Conservation (phyloP, 495 filamentous ascomycete genomes). For the Penicillium taxi region DNA sequence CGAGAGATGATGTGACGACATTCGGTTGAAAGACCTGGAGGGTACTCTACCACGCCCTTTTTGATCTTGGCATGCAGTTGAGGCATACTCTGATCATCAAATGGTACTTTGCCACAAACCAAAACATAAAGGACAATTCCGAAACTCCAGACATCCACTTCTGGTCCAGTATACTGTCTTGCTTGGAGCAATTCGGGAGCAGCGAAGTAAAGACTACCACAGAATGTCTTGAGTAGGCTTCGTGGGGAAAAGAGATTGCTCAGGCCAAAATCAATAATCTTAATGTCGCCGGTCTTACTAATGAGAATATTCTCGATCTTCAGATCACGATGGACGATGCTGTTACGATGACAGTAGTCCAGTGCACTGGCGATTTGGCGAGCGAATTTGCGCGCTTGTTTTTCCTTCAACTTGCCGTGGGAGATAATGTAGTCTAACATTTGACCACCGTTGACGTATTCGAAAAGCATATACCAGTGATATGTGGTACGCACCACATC, state of each 20-base stretch:
- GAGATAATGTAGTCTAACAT: slow-evolving; percentile 99
- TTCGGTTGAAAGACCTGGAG: slow-evolving; percentile 82
- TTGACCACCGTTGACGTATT: slow-evolving; percentile 98
- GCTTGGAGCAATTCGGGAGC: slow-evolving; percentile 93
- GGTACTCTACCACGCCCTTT: slow-evolving; percentile 92
- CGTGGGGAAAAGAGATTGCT: slow-evolving; percentile 93
- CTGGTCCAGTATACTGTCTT: slow-evolving; percentile 87
- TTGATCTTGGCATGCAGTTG: slow-evolving; percentile 99
- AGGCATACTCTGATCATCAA: slow-evolving; percentile 99
- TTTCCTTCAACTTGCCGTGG: slow-evolving; percentile 94
- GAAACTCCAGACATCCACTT: slow-evolving; percentile 99
- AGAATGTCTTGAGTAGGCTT: slow-evolving; percentile 89
- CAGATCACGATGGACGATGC: slow-evolving; percentile 93
- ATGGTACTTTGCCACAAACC: slow-evolving; percentile 96
- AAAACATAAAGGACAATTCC: slow-evolving; percentile 98
- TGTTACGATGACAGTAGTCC: slow-evolving; percentile 98
- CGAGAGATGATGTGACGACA: slow-evolving; percentile 88
- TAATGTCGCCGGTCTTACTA: slow-evolving; percentile 98
- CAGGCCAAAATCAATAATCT: slow-evolving; percentile 98
- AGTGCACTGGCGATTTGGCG: slow-evolving; percentile 97
- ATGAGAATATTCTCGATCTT: slow-evolving; percentile 99
- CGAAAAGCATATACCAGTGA: slow-evolving; percentile 99
- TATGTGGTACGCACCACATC: slow-evolving; percentile 93
- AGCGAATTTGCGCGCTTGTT: slow-evolving; percentile 95
- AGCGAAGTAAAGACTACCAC: slow-evolving; percentile 95